phyloP scores from a whole-genome alignment of 768 basidiomycete species.

The Royoungia palumana region DNA sequence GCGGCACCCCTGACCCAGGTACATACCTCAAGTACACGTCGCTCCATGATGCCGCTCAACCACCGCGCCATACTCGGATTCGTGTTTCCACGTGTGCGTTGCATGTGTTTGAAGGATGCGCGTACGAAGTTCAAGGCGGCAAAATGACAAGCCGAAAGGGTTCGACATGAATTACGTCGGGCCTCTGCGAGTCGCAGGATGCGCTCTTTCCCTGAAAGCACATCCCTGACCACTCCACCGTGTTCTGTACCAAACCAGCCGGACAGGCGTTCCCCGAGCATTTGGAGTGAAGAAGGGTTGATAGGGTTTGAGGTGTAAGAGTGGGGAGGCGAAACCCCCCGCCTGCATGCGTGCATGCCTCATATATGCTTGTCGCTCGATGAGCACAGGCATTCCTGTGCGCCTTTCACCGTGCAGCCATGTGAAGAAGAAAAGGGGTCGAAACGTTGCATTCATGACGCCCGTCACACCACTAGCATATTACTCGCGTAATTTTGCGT shows the following conservation, averaged over 20 bases:
- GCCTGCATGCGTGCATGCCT: background rate
- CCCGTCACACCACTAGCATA: background rate
- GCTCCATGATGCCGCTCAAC: slow-evolving; percentile 12
- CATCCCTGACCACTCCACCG: slow-evolving; percentile 13
- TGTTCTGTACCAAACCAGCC: slow-evolving; percentile 12
- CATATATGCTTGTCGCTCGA: slow-evolving; percentile 15
- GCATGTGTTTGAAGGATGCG: slow-evolving; percentile 35
- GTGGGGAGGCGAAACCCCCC: background rate
- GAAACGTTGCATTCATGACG: slow-evolving; percentile 19
- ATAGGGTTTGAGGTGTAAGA: background rate
- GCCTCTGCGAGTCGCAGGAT: slow-evolving; percentile 45
- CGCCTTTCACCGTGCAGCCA: slow-evolving; percentile 4
- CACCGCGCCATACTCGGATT: slow-evolving; percentile 5
- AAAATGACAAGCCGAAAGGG: slow-evolving; percentile 52
- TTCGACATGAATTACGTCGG: slow-evolving; percentile 43
- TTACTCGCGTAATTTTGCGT: background rate
- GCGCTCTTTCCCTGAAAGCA: slow-evolving; percentile 33
- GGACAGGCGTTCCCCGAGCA: slow-evolving; percentile 15
- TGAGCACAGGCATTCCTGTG: background rate
- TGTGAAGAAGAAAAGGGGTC: slow-evolving; percentile 6
- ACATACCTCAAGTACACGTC: slow-evolving; percentile 21
- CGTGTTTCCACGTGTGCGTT: slow-evolving; percentile 1
- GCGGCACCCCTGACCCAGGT: background rate
- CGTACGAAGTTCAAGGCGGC: slow-evolving; percentile 62
- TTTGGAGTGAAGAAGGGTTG: background rate